phyloP scores from a whole-genome alignment of 2,329 filamentous ascomycete genomes.

The Tolypocladium album region DNA sequence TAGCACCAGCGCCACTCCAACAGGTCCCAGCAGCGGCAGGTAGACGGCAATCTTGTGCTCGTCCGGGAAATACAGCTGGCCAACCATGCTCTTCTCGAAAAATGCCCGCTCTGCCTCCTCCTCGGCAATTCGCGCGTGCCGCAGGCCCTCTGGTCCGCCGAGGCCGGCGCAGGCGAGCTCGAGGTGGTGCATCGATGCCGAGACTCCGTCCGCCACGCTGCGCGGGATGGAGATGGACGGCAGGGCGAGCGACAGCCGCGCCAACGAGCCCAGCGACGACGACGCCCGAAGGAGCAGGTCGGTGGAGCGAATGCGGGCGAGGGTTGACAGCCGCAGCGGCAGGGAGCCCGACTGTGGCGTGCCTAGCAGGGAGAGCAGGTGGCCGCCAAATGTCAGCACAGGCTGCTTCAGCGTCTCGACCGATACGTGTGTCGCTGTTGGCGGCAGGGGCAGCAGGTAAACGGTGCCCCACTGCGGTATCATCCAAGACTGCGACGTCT shows the following conservation, averaged over 20 bases:
- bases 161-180: conserved; percentile 66
- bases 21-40: conserved; percentile 77
- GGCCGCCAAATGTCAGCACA: conserved; percentile 82
- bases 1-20: conserved; percentile 83
- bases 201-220: conserved; percentile 76
- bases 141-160: conserved; percentile 54
- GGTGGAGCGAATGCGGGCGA: conserved; percentile 76
- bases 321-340: conserved; percentile 71
- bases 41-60: conserved; percentile 98
- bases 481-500: conserved; percentile 63
- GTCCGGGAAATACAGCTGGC: conserved; percentile 95
- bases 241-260: conserved; percentile 72
- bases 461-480: conserved; percentile 89
- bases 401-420: conserved; percentile 62
- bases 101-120: conserved; percentile 86
- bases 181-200: conserved; percentile 68
- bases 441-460: conserved; percentile 42
- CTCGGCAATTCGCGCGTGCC: conserved; percentile 76
- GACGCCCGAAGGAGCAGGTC: conserved; percentile 82
- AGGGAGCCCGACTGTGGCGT: conserved; percentile 75
- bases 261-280: conserved; percentile 86
- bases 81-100: conserved; percentile 98
- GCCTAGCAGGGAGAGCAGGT: conserved; percentile 79
- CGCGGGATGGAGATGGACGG: conserved; percentile 85
- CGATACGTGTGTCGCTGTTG: conserved; percentile 40